A percentile compares a stretch with the other conserved stretches of the same genome.
Conservation (phyloP, 2,329 filamentous ascomycete genomes). For the Trichoderma cornu-damae region DNA sequence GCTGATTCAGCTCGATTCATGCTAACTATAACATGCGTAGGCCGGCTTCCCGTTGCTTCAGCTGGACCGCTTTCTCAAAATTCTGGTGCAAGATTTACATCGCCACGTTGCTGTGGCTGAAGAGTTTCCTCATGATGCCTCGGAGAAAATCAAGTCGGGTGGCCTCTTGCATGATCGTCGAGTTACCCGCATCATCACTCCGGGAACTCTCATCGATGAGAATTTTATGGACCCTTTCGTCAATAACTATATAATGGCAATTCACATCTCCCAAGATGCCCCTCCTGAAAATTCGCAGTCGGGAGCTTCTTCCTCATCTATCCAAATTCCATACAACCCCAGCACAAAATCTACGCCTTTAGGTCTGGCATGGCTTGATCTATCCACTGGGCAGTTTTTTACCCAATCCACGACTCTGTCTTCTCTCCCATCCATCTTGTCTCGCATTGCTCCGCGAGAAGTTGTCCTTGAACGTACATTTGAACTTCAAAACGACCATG, state of each 20-base stretch:
- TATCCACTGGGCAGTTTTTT: constrained; percentile 91
- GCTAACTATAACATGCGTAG: constrained; percentile 37
- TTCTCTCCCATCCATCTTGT: constrained; percentile 72
- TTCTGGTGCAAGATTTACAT: constrained; percentile 83
- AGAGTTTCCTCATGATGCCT: constrained; percentile 72
- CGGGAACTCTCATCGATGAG: constrained; percentile 93
- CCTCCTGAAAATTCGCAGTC: not conserved
- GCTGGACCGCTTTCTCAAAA: constrained; percentile 86
- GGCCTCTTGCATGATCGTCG: constrained; percentile 78
- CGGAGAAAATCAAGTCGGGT: constrained; percentile 66
- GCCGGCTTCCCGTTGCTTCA: constrained; percentile 92
- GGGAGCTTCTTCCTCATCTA: not conserved
- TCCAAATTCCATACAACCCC: not conserved
- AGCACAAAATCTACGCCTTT: constrained; percentile 37
- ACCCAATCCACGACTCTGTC: constrained; percentile 70
- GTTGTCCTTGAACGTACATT: constrained; percentile 69
- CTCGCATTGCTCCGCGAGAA: constrained; percentile 78
- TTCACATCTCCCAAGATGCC: constrained; percentile 50
- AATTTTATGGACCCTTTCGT: constrained; percentile 92
- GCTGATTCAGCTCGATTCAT: not conserved
- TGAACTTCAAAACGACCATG: constrained; percentile 52
- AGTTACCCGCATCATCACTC: constrained; percentile 84
- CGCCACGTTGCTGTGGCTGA: constrained; percentile 92
- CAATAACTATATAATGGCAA: constrained; percentile 86
- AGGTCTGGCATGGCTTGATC: constrained; percentile 87